Conservation (phyloP, 1,139 yeast genomes). For the Scheffersomyces parashehatae region DNA sequence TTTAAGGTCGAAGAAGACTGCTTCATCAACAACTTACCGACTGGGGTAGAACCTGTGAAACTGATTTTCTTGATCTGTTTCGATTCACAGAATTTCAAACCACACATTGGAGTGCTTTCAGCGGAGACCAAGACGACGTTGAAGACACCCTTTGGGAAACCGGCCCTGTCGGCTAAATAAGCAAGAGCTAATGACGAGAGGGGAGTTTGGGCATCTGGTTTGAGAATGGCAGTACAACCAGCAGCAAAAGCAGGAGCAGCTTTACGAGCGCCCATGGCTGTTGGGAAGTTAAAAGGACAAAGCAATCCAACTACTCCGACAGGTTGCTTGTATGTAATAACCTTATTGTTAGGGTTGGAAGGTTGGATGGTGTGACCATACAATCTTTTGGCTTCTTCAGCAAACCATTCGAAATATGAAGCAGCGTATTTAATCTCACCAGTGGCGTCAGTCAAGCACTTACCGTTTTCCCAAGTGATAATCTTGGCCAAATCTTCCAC, state of each 20-base stretch:
- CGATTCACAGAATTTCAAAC: constrained; percentile 57
- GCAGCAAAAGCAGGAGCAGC: constrained; percentile 53
- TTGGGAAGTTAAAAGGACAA: constrained; percentile 51
- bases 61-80: constrained; percentile 71
- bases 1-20: constrained; percentile 79
- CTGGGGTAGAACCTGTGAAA: constrained; percentile 87
- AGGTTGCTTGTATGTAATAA: constrained; percentile 46
- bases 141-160: constrained; percentile 46
- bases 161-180: constrained; percentile 44
- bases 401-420: constrained; percentile 47
- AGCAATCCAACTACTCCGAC: constrained; percentile 51
- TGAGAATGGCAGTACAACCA: constrained; percentile 48
- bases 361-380: constrained; percentile 47
- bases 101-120: constrained; percentile 34
- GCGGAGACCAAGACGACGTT: constrained; percentile 40
- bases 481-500: constrained; percentile 43
- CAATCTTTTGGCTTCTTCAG: constrained; percentile 44
- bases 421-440: constrained; percentile 48
- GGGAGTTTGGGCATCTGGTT: constrained; percentile 50
- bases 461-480: constrained; percentile 47
- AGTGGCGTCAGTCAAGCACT: constrained; percentile 39
- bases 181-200: constrained; percentile 46
- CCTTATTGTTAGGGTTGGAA: constrained; percentile 36
- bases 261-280: constrained; percentile 51
- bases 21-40: constrained; percentile 77